These are phyloP conservation scores for Hibiscus tridactylites DNA, from an alignment of 345 rosid species.

Conservation along the genomic window DNA sequence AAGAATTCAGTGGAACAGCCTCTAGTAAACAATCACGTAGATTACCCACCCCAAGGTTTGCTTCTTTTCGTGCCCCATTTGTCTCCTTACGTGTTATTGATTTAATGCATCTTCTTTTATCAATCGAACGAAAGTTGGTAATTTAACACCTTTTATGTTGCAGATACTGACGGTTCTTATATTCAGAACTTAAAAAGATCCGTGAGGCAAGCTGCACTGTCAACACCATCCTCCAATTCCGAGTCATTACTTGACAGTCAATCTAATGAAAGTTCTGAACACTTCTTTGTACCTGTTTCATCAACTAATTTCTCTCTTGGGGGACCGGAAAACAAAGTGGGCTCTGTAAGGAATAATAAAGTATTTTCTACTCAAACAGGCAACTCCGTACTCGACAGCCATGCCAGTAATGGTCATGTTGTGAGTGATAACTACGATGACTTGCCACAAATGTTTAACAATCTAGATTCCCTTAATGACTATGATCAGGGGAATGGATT, in stretches of 20 bases:
- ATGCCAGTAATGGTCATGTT: slow-evolving; percentile 28
- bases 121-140: background rate
- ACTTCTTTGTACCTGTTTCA: slow-evolving; percentile 78
- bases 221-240: slow-evolving; percentile 46
- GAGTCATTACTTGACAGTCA: slow-evolving; percentile 70
- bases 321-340: slow-evolving; percentile 46
- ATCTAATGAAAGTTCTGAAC: slow-evolving; percentile 72
- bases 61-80: slow-evolving; percentile 10
- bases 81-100: background rate
- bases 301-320: slow-evolving; percentile 42
- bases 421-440: slow-evolving; percentile 47
- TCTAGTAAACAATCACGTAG: slow-evolving; percentile 34
- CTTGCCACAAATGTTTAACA: slow-evolving; percentile 52
- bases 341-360: slow-evolving; percentile 43
- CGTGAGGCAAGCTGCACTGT: slow-evolving; percentile 83
- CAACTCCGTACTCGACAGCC: slow-evolving; percentile 35
- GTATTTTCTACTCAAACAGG: slow-evolving; percentile 44
- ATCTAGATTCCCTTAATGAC: slow-evolving; percentile 55
- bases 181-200: slow-evolving; percentile 80
- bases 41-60: slow-evolving; percentile 61
- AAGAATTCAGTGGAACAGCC: slow-evolving; percentile 51
- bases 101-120: background rate
- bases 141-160: slow-evolving; percentile 19
- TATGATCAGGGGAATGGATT: slow-evolving; percentile 67
- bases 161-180: slow-evolving; percentile 59